Evolutionary conservation across 1,139 yeast species (phyloP), one percentile per base, ranked within the genome.

Genomic region (Lodderomyces jiufengensis): DNA sequence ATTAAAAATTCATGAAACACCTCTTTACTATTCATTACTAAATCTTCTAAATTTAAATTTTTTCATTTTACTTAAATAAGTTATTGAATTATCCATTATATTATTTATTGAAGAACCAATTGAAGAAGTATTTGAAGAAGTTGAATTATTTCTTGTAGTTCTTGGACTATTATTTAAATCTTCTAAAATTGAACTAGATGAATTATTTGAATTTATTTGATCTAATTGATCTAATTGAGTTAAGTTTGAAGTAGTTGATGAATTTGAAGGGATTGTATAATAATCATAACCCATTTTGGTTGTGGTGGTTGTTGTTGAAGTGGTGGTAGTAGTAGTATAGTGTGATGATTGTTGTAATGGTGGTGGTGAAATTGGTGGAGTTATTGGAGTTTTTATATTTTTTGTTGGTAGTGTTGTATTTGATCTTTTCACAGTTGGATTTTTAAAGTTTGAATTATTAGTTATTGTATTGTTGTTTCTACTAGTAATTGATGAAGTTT

Each of bases 231-330:
- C n/a, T n/a, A n/a, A n/a, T n/a, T n/a, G n/a, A n/a, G n/a, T n/a
- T n/a, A n/a, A n/a, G n/a, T n/a, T n/a, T n/a, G n/a, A n/a, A n/a
- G n/a, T n/a, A n/a, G n/a, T n/a, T 4, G 34, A 27, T 8, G 36
- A 27, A 20, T 33, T 33, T 6, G 33, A 29, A 9, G 47, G 47
- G n/a, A 43, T 42, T 10, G 47, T 32, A 24, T 43, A 43, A 27
- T 43, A 43, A 29, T 41, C 47, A 26, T 42, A 43, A 1, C 47
- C 47, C 7, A 14, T 23, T 10, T 18, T 16, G 27, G 12, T n/a
- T 15, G 8, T 27, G 29, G 8, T 27, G 29, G n/a, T 12, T 12
- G n/a, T 12, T 10, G 15, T 8, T 12, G 10, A 12, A n/a, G 29
- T 8, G 15, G n/a, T 30, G 32, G 11, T 26, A 32, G 12, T 34